These are phyloP conservation scores for Hibiscus syriacus DNA, from an alignment of 345 rosid genomes.

Conservation along the genomic window DNA sequence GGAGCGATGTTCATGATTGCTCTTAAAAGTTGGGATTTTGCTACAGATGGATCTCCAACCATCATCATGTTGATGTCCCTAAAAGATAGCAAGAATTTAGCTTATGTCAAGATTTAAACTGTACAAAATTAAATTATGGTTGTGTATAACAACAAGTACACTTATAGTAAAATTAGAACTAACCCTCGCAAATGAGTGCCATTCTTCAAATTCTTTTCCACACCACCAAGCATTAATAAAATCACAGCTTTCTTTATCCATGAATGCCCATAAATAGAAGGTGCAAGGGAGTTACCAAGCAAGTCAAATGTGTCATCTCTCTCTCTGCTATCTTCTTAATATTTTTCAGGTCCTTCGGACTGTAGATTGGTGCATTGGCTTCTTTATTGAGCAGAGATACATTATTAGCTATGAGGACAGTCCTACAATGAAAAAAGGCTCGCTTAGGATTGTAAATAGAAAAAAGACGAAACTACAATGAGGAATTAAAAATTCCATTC, in stretches of 20 bases:
- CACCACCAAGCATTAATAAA: constrained; percentile 89
- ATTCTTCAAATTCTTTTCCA: constrained; percentile 87
- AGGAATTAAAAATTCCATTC: neutral
- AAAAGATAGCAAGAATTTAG: constrained; percentile 11
- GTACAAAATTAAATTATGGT: neutral
- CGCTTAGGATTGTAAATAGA: constrained; percentile 10
- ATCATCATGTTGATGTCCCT: constrained; percentile 99
- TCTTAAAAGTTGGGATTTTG: constrained; percentile 94
- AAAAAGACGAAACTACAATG: neutral
- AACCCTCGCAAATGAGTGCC: constrained; percentile 98
- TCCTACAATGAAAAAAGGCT: constrained; percentile 41
- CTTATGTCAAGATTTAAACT: neutral
- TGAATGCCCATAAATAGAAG: constrained; percentile 79
- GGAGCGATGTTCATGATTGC: constrained; percentile 99
- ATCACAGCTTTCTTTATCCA: constrained; percentile 98
- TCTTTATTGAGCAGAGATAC: constrained; percentile 89
- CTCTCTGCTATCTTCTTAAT: constrained; percentile 85
- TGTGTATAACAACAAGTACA: neutral
- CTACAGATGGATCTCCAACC: constrained; percentile 99
- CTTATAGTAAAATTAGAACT: constrained; percentile 17
- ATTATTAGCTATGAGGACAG: constrained; percentile 85
- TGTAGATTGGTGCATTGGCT: constrained; percentile 91
- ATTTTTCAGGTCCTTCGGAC: constrained; percentile 64
- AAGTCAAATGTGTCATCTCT: constrained; percentile 86
- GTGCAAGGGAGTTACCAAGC: constrained; percentile 87